A percentile compares a stretch with the other conserved stretches of the same genome.
Evolutionary conservation across 306 rosid species (phyloP).

Genomic region (Rubus idaeus): DNA sequence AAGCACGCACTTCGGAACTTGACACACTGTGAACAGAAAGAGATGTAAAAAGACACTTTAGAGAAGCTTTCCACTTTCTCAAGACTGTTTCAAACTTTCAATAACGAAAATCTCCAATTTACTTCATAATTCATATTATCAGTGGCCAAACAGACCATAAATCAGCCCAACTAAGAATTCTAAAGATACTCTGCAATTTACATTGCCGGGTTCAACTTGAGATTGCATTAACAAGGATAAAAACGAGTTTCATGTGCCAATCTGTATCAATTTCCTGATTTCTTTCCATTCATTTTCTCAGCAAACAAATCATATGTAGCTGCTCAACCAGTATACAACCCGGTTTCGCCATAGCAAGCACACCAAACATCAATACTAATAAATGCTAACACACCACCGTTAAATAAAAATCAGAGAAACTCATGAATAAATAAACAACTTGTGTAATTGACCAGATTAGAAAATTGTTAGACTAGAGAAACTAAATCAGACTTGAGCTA

Average conservation of each 20-base stretch:
- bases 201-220: not conserved
- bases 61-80: not conserved
- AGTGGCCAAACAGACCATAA: not conserved
- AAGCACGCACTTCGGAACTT: not conserved
- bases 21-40: not conserved
- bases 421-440: not conserved
- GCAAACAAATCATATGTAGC: not conserved
- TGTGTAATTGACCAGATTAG: conserved; percentile 5
- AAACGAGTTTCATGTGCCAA: not conserved
- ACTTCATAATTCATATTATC: not conserved
- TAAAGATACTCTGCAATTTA: not conserved
- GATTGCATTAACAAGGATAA: not conserved
- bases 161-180: not conserved
- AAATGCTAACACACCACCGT: not conserved
- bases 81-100: too few relatives aligned
- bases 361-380: not conserved
- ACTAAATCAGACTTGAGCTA: conserved; percentile 1
- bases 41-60: not conserved
- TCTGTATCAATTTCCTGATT: not conserved
- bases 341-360: not conserved
- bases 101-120: not conserved
- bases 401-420: not conserved
- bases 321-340: not conserved
- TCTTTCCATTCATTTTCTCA: not conserved
- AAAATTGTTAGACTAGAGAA: conserved; percentile 5